Evolutionary conservation across 2,329 filamentous ascomycete genomes (phyloP).

Genomic region (Aureobasidium lini): DNA sequence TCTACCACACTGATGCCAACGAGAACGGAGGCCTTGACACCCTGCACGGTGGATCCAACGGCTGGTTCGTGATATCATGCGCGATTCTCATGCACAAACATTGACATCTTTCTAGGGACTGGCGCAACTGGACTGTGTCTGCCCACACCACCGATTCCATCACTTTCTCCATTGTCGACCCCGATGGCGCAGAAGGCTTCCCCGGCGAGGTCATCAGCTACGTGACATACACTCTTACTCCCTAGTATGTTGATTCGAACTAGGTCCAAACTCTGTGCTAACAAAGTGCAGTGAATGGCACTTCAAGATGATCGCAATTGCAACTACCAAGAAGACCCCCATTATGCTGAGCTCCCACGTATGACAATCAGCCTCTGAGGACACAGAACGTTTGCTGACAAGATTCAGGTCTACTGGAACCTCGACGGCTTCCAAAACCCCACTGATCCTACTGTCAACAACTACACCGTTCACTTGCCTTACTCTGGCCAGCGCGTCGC

Average conservation of each 20-base stretch:
- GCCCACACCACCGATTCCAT: constrained; percentile 59
- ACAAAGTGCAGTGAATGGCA: constrained; percentile 49
- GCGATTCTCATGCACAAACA: constrained; percentile 45
- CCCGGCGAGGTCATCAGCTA: constrained; percentile 69
- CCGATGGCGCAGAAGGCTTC: constrained; percentile 67
- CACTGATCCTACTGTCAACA: constrained; percentile 55
- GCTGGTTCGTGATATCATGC: constrained; percentile 48
- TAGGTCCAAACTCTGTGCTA: constrained; percentile 21
- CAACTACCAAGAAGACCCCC: constrained; percentile 68
- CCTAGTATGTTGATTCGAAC: constrained; percentile 21
- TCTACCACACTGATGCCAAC: constrained; percentile 43
- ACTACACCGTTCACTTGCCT: constrained; percentile 66
- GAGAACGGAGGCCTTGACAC: constrained; percentile 45
- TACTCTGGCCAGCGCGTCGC: constrained; percentile 63
- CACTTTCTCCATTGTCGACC: constrained; percentile 67
- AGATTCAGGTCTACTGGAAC: constrained; percentile 67
- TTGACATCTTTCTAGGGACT: constrained; percentile 53
- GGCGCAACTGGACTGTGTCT: constrained; percentile 64
- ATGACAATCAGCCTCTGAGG: constrained; percentile 22
- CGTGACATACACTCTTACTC: constrained; percentile 63
- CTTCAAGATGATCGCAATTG: constrained; percentile 62
- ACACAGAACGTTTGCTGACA: neutral
- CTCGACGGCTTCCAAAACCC: constrained; percentile 72
- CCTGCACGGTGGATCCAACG: constrained; percentile 38
- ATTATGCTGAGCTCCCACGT: constrained; percentile 72